Percentiles rank a stretch among this genome's conserved stretches.
phyloP scores from a whole-genome alignment of 306 rosid genomes.

The Quillaja saponaria region DNA sequence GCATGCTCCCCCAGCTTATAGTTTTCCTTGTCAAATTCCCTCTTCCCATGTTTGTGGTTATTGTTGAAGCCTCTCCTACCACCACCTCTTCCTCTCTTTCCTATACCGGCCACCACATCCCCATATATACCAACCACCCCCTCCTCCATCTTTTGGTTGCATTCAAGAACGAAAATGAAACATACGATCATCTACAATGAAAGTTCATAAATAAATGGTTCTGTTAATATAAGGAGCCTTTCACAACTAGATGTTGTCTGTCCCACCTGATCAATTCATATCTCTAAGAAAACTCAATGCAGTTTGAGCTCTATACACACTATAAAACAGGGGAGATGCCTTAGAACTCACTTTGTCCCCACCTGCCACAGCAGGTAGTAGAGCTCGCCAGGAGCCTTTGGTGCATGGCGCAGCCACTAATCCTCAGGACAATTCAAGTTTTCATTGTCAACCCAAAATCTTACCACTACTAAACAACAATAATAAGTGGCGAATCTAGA shows the following conservation, averaged over 20 bases:
- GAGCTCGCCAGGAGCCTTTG: too few species aligned
- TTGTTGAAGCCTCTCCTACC: slow-evolving; percentile 19
- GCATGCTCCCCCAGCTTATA: slow-evolving; percentile 74
- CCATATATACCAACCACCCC: slow-evolving; percentile 76
- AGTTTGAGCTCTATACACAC: background rate
- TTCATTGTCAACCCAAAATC: too few species aligned
- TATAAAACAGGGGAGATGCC: slow-evolving; percentile 28
- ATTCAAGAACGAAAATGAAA: slow-evolving; percentile 2
- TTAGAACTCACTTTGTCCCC: slow-evolving; percentile 58
- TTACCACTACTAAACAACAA: too few species aligned
- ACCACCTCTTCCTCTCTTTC: slow-evolving; percentile 36
- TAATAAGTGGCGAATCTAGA: too few species aligned
- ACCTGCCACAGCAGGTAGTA: too few species aligned
- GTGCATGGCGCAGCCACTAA: too few species aligned
- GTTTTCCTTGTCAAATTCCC: slow-evolving; percentile 34
- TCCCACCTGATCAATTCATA: slow-evolving; percentile 24
- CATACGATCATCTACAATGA: slow-evolving; percentile 6
- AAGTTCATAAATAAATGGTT: slow-evolving; percentile 7
- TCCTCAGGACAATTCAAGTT: too few species aligned
- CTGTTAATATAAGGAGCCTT: background rate
- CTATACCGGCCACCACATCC: slow-evolving; percentile 60
- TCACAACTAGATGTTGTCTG: background rate
- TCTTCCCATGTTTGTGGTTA: slow-evolving; percentile 24
- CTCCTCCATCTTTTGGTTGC: slow-evolving; percentile 44
- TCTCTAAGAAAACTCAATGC: slow-evolving; percentile 10